Evolutionary conservation across 371 early-diverging fungal species (phyloP).

Genomic region (Mortierella sp.): DNA sequence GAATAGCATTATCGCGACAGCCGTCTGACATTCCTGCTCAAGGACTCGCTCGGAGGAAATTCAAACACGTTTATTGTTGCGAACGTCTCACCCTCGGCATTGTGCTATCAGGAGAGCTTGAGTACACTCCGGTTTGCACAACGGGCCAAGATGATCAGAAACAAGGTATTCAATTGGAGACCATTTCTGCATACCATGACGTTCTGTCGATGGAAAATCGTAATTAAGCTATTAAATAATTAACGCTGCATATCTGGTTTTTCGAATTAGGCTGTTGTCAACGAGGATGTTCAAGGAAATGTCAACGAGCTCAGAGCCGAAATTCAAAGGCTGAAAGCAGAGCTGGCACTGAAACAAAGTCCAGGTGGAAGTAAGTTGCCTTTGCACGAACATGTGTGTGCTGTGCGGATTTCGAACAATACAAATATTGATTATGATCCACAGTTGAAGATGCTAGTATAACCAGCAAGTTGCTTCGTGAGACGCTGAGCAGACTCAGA

Average conservation of each 20-base stretch:
- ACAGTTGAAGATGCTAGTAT: constrained; percentile 18
- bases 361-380: constrained; percentile 14
- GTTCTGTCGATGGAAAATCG: too few species aligned
- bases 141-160: constrained; percentile 89
- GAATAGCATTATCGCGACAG: constrained; percentile 87
- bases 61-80: constrained; percentile 88
- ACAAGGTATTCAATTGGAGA: constrained; percentile 70
- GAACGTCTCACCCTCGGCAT: constrained; percentile 80
- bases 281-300: constrained; percentile 70
- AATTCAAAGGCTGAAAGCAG: constrained; percentile 57
- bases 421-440: not conserved
- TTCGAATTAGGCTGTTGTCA: constrained; percentile 63
- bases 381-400: too few species aligned
- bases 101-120: constrained; percentile 84
- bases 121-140: constrained; percentile 91
- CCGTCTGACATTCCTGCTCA: constrained; percentile 86
- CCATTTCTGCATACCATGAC: too few species aligned
- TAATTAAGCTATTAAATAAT: too few species aligned
- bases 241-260: too few species aligned
- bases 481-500: constrained; percentile 30
- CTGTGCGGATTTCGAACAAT: too few species aligned
- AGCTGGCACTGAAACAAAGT: constrained; percentile 21
- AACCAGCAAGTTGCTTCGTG: constrained; percentile 24
- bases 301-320: constrained; percentile 68
- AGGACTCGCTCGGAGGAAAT: constrained; percentile 76